phyloP scores from a whole-genome alignment of 179 eudicot genomes.

The Carnegiea gigantea region DNA sequence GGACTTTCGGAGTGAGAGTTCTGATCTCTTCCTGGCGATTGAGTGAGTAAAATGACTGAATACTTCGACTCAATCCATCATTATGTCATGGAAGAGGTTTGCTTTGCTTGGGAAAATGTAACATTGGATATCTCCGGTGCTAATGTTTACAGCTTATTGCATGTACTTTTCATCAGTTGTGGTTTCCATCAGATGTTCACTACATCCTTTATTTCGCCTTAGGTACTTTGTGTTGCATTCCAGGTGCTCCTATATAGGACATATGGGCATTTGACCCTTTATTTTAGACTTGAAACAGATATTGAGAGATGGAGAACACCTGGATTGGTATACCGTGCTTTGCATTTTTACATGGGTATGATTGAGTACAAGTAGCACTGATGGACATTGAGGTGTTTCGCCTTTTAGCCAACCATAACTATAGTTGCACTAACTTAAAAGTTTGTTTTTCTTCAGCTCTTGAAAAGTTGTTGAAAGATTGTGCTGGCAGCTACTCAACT shows the following conservation, averaged over 20 bases:
- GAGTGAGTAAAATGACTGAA: background rate
- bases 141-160: no score
- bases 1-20: no score
- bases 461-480: slow-evolving; percentile 48
- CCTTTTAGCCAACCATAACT: background rate
- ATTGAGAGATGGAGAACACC: background rate
- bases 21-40: no score
- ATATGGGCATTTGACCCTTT: background rate
- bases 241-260: no score
- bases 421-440: background rate
- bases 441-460: slow-evolving; percentile 38
- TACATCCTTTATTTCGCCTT: background rate
- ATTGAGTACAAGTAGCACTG: background rate
- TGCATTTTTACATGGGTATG: background rate
- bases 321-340: background rate
- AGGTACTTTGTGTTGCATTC: no score
- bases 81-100: background rate
- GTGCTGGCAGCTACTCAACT: slow-evolving; percentile 45
- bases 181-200: no score
- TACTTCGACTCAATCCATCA: background rate
- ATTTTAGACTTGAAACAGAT: background rate
- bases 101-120: background rate
- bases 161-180: no score
- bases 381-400: background rate
- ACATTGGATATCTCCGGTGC: background rate